Conservation (phyloP, 2,329 filamentous ascomycete species). For the Ceratocystis cacaofunesta region DNA sequence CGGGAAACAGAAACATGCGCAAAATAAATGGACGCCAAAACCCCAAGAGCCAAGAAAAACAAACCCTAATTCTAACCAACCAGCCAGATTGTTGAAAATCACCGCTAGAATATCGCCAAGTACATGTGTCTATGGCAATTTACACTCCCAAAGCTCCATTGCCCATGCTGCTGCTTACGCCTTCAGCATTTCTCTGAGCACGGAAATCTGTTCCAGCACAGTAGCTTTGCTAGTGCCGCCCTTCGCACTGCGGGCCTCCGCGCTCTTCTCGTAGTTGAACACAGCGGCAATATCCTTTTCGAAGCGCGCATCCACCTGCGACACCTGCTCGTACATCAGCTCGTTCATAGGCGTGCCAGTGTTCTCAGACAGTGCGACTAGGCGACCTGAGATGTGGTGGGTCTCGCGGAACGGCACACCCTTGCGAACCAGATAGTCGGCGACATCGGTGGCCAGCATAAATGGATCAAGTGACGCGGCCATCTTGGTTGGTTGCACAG, state of each 20-base stretch:
- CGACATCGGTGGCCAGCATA: conserved; percentile 64
- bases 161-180: conserved; percentile 13
- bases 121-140: background rate
- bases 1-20: background rate
- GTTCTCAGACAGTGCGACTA: conserved; percentile 54
- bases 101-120: background rate
- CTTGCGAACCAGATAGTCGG: conserved; percentile 48
- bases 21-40: conserved; percentile 1
- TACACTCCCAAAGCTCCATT: background rate
- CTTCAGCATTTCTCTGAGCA: conserved; percentile 28
- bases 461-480: conserved; percentile 60
- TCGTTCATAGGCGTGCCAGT: conserved; percentile 53
- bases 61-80: background rate
- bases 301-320: conserved; percentile 54
- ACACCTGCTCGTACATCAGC: conserved; percentile 49
- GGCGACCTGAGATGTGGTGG: conserved; percentile 60
- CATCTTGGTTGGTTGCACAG: conserved; percentile 60
- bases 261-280: conserved; percentile 70
- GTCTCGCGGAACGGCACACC: conserved; percentile 67
- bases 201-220: conserved; percentile 49
- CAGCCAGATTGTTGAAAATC: background rate
- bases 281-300: conserved; percentile 53
- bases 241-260: conserved; percentile 62
- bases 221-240: conserved; percentile 63
- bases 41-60: background rate